A percentile compares a stretch with the other conserved stretches of the same genome.
Evolutionary conservation across 2,329 filamentous ascomycete species (phyloP).

Genomic region (Cryphonectria nitschkei): DNA sequence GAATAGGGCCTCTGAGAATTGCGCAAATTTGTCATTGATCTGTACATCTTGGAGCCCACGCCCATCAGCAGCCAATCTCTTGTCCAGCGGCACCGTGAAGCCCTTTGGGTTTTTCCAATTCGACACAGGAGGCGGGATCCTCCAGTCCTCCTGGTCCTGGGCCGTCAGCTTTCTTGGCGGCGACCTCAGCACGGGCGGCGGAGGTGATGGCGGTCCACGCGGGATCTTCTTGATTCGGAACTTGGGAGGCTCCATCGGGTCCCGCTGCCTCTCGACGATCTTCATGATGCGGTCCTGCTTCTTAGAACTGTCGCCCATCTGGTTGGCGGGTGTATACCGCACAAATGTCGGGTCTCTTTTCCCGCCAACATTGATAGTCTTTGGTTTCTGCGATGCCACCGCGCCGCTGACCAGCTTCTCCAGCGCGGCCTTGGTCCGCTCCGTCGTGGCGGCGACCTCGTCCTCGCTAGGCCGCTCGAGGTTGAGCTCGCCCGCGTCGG

Average conservation of each 20-base stretch:
- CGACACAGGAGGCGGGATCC: constrained; percentile 74
- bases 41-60: constrained; percentile 89
- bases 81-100: constrained; percentile 94
- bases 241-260: constrained; percentile 96
- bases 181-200: constrained; percentile 92
- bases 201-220: constrained; percentile 86
- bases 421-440: constrained; percentile 86
- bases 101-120: constrained; percentile 99
- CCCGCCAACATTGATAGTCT: constrained; percentile 84
- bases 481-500: constrained; percentile 89
- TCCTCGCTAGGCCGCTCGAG: constrained; percentile 84
- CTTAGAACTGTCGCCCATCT: constrained; percentile 86
- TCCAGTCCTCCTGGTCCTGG: constrained; percentile 97
- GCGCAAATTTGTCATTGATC: constrained; percentile 98
- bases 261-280: constrained; percentile 90
- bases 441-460: constrained; percentile 80
- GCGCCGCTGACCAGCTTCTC: constrained; percentile 82
- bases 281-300: constrained; percentile 98
- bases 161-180: constrained; percentile 93
- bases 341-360: constrained; percentile 90
- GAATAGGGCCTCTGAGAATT: constrained; percentile 91
- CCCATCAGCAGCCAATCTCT: constrained; percentile 91
- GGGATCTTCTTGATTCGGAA: constrained; percentile 99
- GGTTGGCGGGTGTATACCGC: constrained; percentile 91
- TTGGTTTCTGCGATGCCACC: constrained; percentile 90